Evolutionary conservation across 2,329 filamentous ascomycete genomes (phyloP).

Genomic region (Pseudogymnoascus sp.): DNA sequence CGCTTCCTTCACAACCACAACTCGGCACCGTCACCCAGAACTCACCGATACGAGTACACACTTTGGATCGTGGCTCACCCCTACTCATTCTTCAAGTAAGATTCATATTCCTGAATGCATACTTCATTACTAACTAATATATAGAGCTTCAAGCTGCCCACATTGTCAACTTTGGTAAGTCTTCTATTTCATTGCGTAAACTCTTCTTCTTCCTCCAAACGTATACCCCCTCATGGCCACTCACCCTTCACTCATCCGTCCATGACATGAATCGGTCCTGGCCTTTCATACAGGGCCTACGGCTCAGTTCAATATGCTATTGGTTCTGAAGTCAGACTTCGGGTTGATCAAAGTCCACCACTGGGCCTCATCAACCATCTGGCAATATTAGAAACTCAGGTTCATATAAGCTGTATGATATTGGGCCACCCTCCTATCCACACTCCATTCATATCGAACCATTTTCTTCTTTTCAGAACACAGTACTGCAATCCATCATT

Average conservation of each 20-base stretch:
- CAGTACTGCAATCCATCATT: not conserved
- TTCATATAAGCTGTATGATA: not conserved
- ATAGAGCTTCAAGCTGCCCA: not conserved
- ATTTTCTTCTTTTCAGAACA: not conserved
- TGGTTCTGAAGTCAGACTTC: not conserved
- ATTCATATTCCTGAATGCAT: not conserved
- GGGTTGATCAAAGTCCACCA: not conserved
- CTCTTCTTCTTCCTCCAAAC: not conserved
- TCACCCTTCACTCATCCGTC: not conserved
- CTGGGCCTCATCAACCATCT: not conserved
- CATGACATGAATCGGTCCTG: not conserved
- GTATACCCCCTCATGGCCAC: not conserved
- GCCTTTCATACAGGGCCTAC: not conserved
- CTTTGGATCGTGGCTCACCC: not conserved
- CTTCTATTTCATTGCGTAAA: not conserved
- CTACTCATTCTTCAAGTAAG: not conserved
- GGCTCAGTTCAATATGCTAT: not conserved
- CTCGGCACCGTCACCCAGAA: not conserved
- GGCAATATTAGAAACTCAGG: not conserved
- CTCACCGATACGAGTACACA: not conserved
- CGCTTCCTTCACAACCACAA: not conserved
- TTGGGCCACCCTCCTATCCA: not conserved
- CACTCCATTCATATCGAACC: slow-evolving; percentile 10
- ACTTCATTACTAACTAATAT: not conserved
- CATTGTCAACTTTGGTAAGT: not conserved